These are phyloP conservation scores for Aspergillus sergii DNA, from an alignment of 2,329 filamentous ascomycete species.

Conservation along the genomic window DNA sequence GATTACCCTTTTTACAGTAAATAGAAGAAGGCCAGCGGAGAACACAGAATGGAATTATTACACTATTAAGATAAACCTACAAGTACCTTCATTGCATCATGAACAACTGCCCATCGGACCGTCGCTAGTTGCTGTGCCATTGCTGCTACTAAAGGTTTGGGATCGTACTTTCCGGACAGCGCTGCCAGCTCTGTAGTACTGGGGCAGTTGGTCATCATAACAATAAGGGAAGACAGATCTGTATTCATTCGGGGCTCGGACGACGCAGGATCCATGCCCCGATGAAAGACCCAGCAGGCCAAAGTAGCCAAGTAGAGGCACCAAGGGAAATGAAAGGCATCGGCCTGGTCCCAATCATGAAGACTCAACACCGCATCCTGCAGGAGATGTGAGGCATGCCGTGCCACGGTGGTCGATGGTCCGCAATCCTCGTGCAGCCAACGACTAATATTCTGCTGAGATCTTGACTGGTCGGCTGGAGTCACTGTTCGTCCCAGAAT, in stretches of 20 bases:
- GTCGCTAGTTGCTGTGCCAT: not conserved
- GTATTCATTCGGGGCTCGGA: not conserved
- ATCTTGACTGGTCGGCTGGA: not conserved
- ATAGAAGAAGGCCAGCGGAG: not conserved
- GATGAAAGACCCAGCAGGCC: not conserved
- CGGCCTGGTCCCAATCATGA: not conserved
- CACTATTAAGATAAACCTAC: not conserved
- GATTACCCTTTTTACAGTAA: constrained; percentile 39
- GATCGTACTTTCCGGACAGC: not conserved
- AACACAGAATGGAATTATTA: not conserved
- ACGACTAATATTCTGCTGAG: not conserved
- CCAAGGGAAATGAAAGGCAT: not conserved
- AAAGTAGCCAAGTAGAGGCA: not conserved
- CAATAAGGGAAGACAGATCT: not conserved
- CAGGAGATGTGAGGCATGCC: not conserved
- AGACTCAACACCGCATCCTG: not conserved
- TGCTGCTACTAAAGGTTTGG: not conserved
- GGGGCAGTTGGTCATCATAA: not conserved
- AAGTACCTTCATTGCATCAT: not conserved
- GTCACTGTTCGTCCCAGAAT: not conserved
- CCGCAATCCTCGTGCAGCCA: not conserved
- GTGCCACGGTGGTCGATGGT: not conserved
- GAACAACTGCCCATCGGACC: not conserved
- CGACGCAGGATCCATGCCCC: not conserved
- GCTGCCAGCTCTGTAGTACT: not conserved